Evolutionary conservation across 495 filamentous ascomycete species (phyloP), one percentile per base, ranked within the genome.

Genomic region (Talaromyces ruber): DNA sequence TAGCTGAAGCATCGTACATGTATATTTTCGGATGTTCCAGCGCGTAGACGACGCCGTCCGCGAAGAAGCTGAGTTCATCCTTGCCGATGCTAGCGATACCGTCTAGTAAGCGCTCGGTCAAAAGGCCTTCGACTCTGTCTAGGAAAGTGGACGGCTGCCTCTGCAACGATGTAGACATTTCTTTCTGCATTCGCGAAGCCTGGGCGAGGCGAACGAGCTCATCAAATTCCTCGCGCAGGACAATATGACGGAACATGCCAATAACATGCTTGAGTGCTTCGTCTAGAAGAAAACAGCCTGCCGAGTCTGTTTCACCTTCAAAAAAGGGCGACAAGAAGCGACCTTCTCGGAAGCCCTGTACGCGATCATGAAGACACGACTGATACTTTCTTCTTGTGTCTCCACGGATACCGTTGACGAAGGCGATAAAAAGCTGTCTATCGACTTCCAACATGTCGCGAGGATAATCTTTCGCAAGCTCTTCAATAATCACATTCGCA

Each of bases 391-490:
- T 61, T 26, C 75, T 70, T 6, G 69, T 63, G 32, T 76, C 71
- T 4, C 72, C 76, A 26, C 75, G 71, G 9, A 80, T 75, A n/a
- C 75, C 76, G 50, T 79, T 77, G 66, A 80, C 75, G 63, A 77
- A 77, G 18, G 77, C 77, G 28, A 73, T 67, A 52, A 80, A 80
- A 2, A 79, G 64, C 26, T 70, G 68, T 25, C 70, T 71, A 58
- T 80, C 77, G 14, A 76, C 61, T 25, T 80, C 75, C 24, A 79
- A 63, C 9, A 70, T 67, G 61, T 80, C 77, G 47, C 68, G 66
- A 3, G 74, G 67, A 58, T 75, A 74, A 28, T 80, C 74, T 25
- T 76, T 72, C 12, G 54, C 25, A 22, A 72, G 74, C 30, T 71
- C 66, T 28, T 60, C 64, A 21, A 69, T 63, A 29, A 58, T 50